Conservation (phyloP, 371 early-diverging fungal species). For the Nematocida major region DNA sequence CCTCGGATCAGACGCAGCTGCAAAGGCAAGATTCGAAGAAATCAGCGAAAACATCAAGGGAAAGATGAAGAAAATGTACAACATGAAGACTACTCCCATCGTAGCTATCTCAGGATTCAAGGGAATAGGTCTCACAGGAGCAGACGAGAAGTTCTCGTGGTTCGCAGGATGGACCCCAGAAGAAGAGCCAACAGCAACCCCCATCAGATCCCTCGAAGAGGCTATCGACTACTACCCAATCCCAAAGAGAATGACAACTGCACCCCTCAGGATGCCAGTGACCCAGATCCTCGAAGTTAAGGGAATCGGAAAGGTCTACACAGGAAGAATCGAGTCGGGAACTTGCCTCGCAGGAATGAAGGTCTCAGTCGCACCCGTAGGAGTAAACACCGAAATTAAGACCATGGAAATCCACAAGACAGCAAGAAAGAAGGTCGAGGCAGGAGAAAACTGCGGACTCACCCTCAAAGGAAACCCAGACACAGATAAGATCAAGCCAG, state of each 20-base stretch:
- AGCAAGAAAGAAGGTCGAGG: constrained; percentile 36
- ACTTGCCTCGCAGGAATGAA: constrained; percentile 79
- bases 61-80: constrained; percentile 78
- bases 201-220: constrained; percentile 78
- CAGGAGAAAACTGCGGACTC: constrained; percentile 64
- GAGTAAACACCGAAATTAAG: constrained; percentile 57
- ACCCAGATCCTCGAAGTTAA: constrained; percentile 86
- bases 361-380: constrained; percentile 67
- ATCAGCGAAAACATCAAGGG: constrained; percentile 97
- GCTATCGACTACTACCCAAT: constrained; percentile 84
- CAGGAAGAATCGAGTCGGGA: constrained; percentile 93
- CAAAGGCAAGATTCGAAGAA: constrained; percentile 74
- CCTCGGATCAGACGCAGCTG: constrained; percentile 70
- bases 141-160: constrained; percentile 71
- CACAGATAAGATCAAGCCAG: constrained; percentile 57
- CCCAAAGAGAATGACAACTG: constrained; percentile 82
- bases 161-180: constrained; percentile 62
- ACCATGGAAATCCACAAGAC: constrained; percentile 62
- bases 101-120: constrained; percentile 75
- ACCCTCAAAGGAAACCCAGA: constrained; percentile 53
- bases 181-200: constrained; percentile 69
- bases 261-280: constrained; percentile 90
- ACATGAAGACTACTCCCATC: constrained; percentile 86
- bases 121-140: constrained; percentile 82
- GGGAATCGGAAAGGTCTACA: constrained; percentile 93